phyloP scores from a whole-genome alignment of 768 basidiomycete species.

The Gelatoporia subvermispora region DNA sequence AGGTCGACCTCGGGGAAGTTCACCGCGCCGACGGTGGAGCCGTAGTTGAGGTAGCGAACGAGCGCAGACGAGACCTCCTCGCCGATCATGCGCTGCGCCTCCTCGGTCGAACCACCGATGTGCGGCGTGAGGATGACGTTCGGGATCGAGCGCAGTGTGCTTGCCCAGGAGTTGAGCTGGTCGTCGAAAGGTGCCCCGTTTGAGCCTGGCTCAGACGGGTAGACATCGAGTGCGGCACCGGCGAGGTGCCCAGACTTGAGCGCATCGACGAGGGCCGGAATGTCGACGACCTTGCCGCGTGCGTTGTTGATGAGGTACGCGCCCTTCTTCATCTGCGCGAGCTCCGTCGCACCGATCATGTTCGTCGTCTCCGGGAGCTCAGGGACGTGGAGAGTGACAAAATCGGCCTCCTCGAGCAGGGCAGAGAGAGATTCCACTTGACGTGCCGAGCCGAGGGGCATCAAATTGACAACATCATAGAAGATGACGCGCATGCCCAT shows the following conservation, averaged over 20 bases:
- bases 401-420: conserved; percentile 79
- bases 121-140: conserved; percentile 98
- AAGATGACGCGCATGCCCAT: conserved; percentile 95
- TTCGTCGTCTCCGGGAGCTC: conserved; percentile 94
- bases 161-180: conserved; percentile 81
- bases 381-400: conserved; percentile 94
- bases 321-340: conserved; percentile 91
- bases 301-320: conserved; percentile 98
- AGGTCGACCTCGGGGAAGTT: conserved; percentile 99
- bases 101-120: conserved; percentile 98
- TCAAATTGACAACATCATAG: conserved; percentile 92
- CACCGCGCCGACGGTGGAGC: conserved; percentile 87
- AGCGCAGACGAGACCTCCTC: conserved; percentile 87
- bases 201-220: conserved; percentile 85
- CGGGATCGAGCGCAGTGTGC: conserved; percentile 64
- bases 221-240: conserved; percentile 91
- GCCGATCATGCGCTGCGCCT: conserved; percentile 96
- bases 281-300: conserved; percentile 91
- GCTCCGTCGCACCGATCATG: conserved; percentile 76
- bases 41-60: conserved; percentile 86
- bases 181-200: conserved; percentile 91
- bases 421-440: conserved; percentile 78
- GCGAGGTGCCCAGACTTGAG: conserved; percentile 85
- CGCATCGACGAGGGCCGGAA: conserved; percentile 80
- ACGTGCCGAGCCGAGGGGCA: conserved; percentile 92